A percentile compares a stretch with the other conserved stretches of the same genome.
phyloP scores from a whole-genome alignment of 352 stramenopile species.

The Halophytophthora polymorphica region DNA sequence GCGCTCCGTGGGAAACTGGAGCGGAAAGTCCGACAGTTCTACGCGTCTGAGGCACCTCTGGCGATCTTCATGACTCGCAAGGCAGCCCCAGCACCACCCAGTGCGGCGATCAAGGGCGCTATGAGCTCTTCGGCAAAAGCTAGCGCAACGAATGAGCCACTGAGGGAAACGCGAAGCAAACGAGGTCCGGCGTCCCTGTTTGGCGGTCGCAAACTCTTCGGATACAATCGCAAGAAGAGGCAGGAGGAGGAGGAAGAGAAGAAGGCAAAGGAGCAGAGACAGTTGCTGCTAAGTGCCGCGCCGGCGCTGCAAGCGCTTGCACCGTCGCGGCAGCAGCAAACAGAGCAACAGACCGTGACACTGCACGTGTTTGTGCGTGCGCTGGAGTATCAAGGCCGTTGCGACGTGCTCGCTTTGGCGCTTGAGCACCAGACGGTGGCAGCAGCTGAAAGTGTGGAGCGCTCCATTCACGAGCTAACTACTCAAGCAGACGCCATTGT shows the following conservation, averaged over 20 bases:
- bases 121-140: not conserved
- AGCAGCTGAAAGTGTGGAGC: constrained; percentile 15
- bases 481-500: constrained; percentile 9
- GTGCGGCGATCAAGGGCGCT: not conserved
- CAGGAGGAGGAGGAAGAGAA: constrained; percentile 17
- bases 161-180: constrained; percentile 4
- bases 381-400: constrained; percentile 16
- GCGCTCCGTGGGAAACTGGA: constrained; percentile 25
- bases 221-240: constrained; percentile 22
- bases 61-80: constrained; percentile 31
- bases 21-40: constrained; percentile 35
- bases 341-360: constrained; percentile 16
- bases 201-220: constrained; percentile 21
- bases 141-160: not conserved
- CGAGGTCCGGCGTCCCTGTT: constrained; percentile 15
- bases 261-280: constrained; percentile 4
- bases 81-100: constrained; percentile 3
- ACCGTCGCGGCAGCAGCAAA: constrained; percentile 19
- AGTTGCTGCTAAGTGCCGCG: constrained; percentile 7
- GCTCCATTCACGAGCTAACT: constrained; percentile 16
- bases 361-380: constrained; percentile 32
- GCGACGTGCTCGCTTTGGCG: constrained; percentile 18
- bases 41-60: constrained; percentile 12
- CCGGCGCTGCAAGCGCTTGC: constrained; percentile 14
- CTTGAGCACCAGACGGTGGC: constrained; percentile 19